Evolutionary conservation across 352 stramenopile genomes (phyloP).

Genomic region (Albugo candida): DNA sequence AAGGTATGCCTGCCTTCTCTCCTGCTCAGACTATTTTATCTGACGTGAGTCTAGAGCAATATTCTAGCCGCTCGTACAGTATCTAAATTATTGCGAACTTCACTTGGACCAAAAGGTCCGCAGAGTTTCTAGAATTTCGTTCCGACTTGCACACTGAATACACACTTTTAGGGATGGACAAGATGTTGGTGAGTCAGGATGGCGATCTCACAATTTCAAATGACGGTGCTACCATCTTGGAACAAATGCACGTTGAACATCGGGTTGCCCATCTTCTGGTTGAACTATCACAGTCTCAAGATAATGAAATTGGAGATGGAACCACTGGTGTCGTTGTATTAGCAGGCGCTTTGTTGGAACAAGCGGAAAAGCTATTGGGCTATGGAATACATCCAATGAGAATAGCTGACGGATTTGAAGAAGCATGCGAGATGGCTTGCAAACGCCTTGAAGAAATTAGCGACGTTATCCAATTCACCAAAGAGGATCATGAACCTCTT

Average conservation of each 20-base stretch:
- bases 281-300: constrained; percentile 96
- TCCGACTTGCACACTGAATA: not conserved
- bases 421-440: constrained; percentile 92
- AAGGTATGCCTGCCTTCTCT: constrained; percentile 40
- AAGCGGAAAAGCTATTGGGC: constrained; percentile 92
- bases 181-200: constrained; percentile 98
- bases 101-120: constrained; percentile 88
- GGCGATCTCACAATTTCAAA: constrained; percentile 99
- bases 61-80: constrained; percentile 96
- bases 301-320: constrained; percentile 99
- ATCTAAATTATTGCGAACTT: constrained; percentile 93
- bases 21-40: not conserved
- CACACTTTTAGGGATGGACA: constrained; percentile 84
- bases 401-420: constrained; percentile 97
- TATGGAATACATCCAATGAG: constrained; percentile 96
- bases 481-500: constrained; percentile 88
- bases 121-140: constrained; percentile 11
- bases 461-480: constrained; percentile 91
- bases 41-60: constrained; percentile 74
- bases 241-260: constrained; percentile 99
- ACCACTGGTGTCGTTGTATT: constrained; percentile 99
- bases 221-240: constrained; percentile 98
- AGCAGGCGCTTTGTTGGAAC: constrained; percentile 91
- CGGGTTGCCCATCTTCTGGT: constrained; percentile 96
- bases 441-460: constrained; percentile 89